Conservation (phyloP, 2,329 filamentous ascomycete species). For the Fusarium mangiferae region DNA sequence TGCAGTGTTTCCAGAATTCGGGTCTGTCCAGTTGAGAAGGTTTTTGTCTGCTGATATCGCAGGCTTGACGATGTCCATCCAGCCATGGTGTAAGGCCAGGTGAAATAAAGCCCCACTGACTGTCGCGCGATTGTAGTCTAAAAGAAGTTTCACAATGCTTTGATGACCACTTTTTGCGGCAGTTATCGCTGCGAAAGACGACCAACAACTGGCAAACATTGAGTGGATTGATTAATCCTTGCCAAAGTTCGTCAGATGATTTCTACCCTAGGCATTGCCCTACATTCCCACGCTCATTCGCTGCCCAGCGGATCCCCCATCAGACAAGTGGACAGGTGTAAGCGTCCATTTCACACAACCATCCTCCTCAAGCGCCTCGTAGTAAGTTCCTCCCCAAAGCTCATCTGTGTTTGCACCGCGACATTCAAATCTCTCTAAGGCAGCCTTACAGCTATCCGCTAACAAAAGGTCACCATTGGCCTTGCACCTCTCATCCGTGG, state of each 20-base stretch:
- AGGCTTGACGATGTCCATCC: not conserved
- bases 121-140: not conserved
- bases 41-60: not conserved
- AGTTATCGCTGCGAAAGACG: not conserved
- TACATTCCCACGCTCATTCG: not conserved
- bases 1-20: not conserved
- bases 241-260: not conserved
- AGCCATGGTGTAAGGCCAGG: rapidly evolving
- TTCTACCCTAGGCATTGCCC: not conserved
- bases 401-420: not conserved
- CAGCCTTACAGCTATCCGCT: not conserved
- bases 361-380: not conserved
- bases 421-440: not conserved
- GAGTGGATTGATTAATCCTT: not conserved
- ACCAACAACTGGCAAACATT: not conserved
- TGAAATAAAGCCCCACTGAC: not conserved
- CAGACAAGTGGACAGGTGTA: not conserved
- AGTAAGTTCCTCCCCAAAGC: not conserved
- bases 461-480: not conserved
- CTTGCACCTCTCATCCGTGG: not conserved
- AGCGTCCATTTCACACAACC: not conserved
- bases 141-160: not conserved
- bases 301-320: not conserved
- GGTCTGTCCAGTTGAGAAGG: not conserved
- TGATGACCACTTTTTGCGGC: not conserved